Evolutionary conservation across 306 rosid species (phyloP).

Genomic region (Vicia faba): DNA sequence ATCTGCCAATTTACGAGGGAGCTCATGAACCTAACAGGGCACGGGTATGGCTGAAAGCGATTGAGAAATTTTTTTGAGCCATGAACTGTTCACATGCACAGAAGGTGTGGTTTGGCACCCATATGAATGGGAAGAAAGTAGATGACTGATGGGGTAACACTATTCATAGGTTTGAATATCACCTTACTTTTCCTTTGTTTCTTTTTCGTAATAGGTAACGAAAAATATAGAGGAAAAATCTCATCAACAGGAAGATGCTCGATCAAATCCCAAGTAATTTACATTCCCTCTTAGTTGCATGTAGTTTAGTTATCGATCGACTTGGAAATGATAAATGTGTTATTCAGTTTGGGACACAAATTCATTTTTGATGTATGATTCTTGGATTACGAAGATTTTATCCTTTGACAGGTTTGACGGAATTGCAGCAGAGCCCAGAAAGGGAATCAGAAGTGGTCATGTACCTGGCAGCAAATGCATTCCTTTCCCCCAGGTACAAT

Average conservation of each 20-base stretch:
- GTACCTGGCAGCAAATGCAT: slow-evolving; percentile 92
- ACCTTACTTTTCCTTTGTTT: slow-evolving; percentile 20
- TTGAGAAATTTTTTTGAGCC: too few species aligned
- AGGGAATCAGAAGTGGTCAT: slow-evolving; percentile 89
- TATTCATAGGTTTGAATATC: too few species aligned
- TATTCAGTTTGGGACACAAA: background rate
- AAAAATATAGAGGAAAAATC: slow-evolving; percentile 64
- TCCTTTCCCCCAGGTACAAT: slow-evolving; percentile 61
- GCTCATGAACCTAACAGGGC: too few species aligned
- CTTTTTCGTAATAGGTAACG: slow-evolving; percentile 53
- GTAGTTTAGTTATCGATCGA: background rate
- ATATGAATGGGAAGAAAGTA: too few species aligned
- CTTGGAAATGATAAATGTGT: background rate
- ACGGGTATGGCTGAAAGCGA: too few species aligned
- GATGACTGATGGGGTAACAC: too few species aligned
- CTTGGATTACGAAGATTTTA: slow-evolving; percentile 41
- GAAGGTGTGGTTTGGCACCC: too few species aligned
- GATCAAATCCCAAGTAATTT: slow-evolving; percentile 84
- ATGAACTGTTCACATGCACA: too few species aligned
- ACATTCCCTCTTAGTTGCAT: slow-evolving; percentile 26
- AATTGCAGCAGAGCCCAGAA: slow-evolving; percentile 75
- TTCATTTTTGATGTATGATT: background rate
- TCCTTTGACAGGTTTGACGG: slow-evolving; percentile 74
- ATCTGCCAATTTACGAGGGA: too few species aligned
- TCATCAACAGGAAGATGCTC: slow-evolving; percentile 83